Evolutionary conservation across 352 stramenopile genomes (phyloP).

Genomic region (Pythium biforme): DNA sequence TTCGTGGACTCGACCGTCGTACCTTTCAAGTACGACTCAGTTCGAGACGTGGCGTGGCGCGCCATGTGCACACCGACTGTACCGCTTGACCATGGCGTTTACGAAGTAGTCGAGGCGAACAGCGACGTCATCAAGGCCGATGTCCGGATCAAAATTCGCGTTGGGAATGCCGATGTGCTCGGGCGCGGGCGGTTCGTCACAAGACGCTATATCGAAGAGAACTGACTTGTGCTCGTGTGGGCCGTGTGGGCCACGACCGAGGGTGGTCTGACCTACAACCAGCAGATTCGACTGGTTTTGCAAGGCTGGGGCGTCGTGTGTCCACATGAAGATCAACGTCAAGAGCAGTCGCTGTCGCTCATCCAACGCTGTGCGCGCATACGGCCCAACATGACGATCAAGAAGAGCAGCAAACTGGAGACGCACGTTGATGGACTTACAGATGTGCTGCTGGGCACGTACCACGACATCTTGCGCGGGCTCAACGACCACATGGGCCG

Average conservation of each 20-base stretch:
- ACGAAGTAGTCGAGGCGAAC: conserved; percentile 6
- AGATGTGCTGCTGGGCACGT: conserved; percentile 11
- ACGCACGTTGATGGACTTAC: conserved; percentile 7
- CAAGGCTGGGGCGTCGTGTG: conserved; percentile 11
- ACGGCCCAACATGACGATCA: background rate
- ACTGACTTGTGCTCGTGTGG: conserved; percentile 6
- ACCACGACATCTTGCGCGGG: conserved; percentile 7
- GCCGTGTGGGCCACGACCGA: conserved; percentile 4
- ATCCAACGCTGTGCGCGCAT: conserved; percentile 4
- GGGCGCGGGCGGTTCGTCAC: background rate
- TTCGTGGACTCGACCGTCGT: conserved; percentile 13
- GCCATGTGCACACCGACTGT: background rate
- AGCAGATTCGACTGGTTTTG: conserved; percentile 1
- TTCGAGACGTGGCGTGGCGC: conserved; percentile 10
- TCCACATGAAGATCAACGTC: background rate
- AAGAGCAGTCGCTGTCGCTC: background rate
- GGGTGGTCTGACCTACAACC: background rate
- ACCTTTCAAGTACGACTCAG: conserved; percentile 5
- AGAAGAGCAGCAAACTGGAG: conserved; percentile 1
- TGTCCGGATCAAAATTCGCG: background rate
- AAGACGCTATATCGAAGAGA: conserved; percentile 3
- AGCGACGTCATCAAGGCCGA: conserved; percentile 2
- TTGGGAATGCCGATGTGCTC: background rate
- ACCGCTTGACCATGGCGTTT: conserved; percentile 6
- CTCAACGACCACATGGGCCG: conserved; percentile 9